Conservation (phyloP, 1,284 basidiomycete genomes). For the Violaceomyces palustris region DNA sequence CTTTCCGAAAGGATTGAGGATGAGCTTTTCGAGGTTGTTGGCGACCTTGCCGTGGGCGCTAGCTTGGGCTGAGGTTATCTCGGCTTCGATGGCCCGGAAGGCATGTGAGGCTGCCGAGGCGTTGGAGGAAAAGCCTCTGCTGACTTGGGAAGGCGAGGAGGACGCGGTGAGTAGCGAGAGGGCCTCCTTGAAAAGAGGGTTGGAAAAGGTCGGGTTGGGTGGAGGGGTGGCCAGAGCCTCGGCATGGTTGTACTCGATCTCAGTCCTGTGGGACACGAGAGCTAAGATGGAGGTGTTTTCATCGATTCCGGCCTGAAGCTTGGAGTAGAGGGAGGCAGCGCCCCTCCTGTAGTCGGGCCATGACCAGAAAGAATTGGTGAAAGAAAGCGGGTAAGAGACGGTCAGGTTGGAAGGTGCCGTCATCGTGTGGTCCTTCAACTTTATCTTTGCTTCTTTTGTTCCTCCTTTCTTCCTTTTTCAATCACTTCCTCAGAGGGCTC, state of each 20-base stretch:
- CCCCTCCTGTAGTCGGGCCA: constrained; percentile 44
- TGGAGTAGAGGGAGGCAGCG: constrained; percentile 32
- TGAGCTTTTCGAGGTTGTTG: constrained; percentile 27
- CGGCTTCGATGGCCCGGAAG: constrained; percentile 29
- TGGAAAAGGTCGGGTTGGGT: constrained; percentile 9
- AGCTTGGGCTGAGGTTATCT: constrained; percentile 28
- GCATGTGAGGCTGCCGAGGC: constrained; percentile 25
- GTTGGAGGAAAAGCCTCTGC: constrained; percentile 15
- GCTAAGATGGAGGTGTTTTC: constrained; percentile 43
- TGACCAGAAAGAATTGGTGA: constrained; percentile 48
- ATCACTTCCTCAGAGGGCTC: too few relatives aligned
- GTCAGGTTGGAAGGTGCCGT: constrained; percentile 36
- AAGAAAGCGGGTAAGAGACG: constrained; percentile 39
- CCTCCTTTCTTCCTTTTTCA: too few relatives aligned
- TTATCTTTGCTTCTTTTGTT: too few relatives aligned
- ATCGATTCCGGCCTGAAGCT: constrained; percentile 46
- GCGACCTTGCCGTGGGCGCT: constrained; percentile 36
- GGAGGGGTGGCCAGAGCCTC: constrained; percentile 33
- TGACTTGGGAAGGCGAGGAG: not conserved
- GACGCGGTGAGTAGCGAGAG: constrained; percentile 9
- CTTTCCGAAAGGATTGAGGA: constrained; percentile 41
- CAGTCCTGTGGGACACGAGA: constrained; percentile 39
- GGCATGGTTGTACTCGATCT: constrained; percentile 35
- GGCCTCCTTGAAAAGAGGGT: constrained; percentile 33
- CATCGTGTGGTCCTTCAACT: too few relatives aligned